Conservation (phyloP, 176 grass and related monocot genomes). For the Raddia distichophylla region DNA sequence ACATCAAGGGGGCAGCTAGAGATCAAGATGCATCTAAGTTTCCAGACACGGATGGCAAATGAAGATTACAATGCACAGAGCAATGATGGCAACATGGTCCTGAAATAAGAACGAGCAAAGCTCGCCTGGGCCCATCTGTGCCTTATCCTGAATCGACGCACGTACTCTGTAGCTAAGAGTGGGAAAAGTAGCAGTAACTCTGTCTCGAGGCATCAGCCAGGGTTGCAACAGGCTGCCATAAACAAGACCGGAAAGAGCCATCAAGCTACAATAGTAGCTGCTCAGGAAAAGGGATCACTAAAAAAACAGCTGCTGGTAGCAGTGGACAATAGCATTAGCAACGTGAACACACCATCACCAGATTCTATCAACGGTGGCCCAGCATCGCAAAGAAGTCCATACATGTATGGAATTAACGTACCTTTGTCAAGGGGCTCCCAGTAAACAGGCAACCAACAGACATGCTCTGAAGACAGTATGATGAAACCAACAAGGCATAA, state of each 20-base stretch:
- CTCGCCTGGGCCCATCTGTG: slow-evolving; percentile 41
- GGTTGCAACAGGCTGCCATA: neutral
- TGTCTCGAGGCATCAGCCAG: slow-evolving; percentile 38
- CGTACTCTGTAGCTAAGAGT: slow-evolving; percentile 5
- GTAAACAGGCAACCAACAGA: slow-evolving; percentile 28
- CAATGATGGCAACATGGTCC: slow-evolving; percentile 24
- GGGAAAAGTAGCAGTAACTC: neutral
- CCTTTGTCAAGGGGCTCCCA: slow-evolving; percentile 26
- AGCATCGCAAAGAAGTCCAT: too few relatives aligned
- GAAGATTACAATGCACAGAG: slow-evolving; percentile 28
- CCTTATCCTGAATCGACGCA: slow-evolving; percentile 52
- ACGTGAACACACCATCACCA: neutral
- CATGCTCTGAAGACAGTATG: slow-evolving; percentile 25
- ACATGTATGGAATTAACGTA: too few relatives aligned
- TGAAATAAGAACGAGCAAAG: slow-evolving; percentile 13
- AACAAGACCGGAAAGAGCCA: neutral
- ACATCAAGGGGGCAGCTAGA: too few relatives aligned
- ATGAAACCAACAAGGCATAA: slow-evolving; percentile 23
- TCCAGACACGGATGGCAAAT: slow-evolving; percentile 18
- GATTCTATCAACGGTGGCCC: slow-evolving; percentile 24
- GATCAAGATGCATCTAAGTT: slow-evolving; percentile 31
- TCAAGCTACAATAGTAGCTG: slow-evolving; percentile 2
- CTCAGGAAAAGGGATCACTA: slow-evolving; percentile 32
- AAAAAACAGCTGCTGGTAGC: slow-evolving; percentile 30
- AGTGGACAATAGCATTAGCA: slow-evolving; percentile 25